Base-by-base conservation (phyloP, 768 basidiomycete genomes). In the Pisolithus albus region DNA sequence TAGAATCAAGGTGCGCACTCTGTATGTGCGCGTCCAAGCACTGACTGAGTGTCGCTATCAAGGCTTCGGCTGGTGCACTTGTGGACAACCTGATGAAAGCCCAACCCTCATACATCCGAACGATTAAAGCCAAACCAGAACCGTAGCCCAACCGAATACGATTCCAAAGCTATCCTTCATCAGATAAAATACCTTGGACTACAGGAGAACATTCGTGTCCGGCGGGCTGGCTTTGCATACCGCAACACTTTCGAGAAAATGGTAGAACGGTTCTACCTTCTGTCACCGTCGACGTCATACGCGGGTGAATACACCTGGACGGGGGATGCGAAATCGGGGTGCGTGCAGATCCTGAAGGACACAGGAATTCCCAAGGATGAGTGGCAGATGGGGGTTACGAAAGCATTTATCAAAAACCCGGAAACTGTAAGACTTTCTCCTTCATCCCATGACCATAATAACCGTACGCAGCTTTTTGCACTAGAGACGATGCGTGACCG, bases 91-190 rank as follows among this genome's bases (percentile, higher is more conserved):
- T 99, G 55, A 98, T 97, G 95, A 88, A 86, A 61, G 90, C 92
- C 26, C 94, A 90, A 64, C 96, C 96, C 1, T 92, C 92, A 21
- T 99, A 99, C 70, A 99, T 99, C 57, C 90, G 96, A 51, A 99
- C 96, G 4, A 98, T 99, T 74, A 99, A 99, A 99, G 70, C 92
- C 96, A 11, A 99, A 99, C 66, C 88, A 96, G 74, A 95, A 99
- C 65, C 85, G 94, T 43, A 94, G 92, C 57, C 66, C 84, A 10
- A 79, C 83, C 9, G 96, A 99, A 71, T 98, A 95, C 64, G 93
- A 99, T 62, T 75, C 77, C 41, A 97, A 97, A 66, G 93, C 92
- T 11, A 89, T 99, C 53, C 75, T 99, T 40, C 96, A 99, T 72
- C 96, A 99, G 70, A 92, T 99, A 75, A 98, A 99, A 68, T 99